Evolutionary conservation across 306 rosid genomes (phyloP).

Genomic region (Clitoria ternatea): DNA sequence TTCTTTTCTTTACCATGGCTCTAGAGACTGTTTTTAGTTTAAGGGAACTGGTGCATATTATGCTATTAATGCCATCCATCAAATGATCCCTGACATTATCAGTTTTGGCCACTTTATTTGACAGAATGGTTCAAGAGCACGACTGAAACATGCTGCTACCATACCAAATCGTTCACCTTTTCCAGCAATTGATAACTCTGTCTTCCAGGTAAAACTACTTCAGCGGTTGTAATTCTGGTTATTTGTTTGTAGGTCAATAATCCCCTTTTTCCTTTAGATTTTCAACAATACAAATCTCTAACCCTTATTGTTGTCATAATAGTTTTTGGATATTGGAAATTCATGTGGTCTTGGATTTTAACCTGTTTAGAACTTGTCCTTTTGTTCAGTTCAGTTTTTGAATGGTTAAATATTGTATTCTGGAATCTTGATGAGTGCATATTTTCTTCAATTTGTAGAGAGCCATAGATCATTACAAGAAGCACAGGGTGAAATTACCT

Average conservation of each 20-base stretch:
- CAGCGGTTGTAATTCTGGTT: slow-evolving; percentile 6
- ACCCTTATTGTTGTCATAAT: neutral
- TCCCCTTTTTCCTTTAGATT: neutral
- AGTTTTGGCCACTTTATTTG: slow-evolving; percentile 20
- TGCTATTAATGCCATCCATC: neutral
- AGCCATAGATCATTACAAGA: slow-evolving; percentile 77
- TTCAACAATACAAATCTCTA: neutral
- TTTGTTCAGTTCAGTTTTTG: neutral
- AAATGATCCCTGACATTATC: slow-evolving; percentile 13
- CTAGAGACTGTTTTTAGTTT: neutral
- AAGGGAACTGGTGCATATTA: neutral
- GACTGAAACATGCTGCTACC: slow-evolving; percentile 39
- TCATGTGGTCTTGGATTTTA: neutral
- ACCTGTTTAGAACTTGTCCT: neutral
- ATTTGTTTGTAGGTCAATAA: neutral
- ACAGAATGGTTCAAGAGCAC: slow-evolving; percentile 60
- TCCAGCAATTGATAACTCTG: slow-evolving; percentile 52
- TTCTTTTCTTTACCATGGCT: neutral
- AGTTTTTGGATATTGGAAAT: neutral
- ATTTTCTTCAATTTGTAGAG: slow-evolving; percentile 51
- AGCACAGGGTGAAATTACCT: slow-evolving; percentile 55
- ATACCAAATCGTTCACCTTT: slow-evolving; percentile 44
- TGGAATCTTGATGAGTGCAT: slow-evolving; percentile 21
- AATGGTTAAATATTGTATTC: slow-evolving; percentile 18
- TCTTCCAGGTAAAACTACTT: slow-evolving; percentile 62